phyloP scores from a whole-genome alignment of 805 yeast species.

The Komagataella ulmi region DNA sequence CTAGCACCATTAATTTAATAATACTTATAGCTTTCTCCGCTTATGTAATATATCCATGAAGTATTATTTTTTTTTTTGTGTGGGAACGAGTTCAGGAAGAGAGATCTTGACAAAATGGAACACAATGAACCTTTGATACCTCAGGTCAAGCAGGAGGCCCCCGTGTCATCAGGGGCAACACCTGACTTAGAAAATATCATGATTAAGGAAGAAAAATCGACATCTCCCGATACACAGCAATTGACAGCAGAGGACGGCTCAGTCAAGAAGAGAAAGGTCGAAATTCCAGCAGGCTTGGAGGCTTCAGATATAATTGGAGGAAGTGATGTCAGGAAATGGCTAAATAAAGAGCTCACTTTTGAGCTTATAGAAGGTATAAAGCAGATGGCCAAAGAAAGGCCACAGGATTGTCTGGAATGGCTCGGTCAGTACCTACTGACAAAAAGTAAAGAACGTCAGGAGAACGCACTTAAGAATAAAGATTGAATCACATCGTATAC shows the following conservation, averaged over 20 bases:
- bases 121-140: background rate
- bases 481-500: background rate
- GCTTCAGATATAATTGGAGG: constrained; percentile 37
- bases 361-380: constrained; percentile 30
- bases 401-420: constrained; percentile 24
- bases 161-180: background rate
- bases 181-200: background rate
- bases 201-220: background rate
- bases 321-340: constrained; percentile 32
- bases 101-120: background rate
- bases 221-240: background rate
- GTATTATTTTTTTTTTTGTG: too few relatives aligned
- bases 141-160: background rate
- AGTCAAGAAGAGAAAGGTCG: background rate
- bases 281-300: constrained; percentile 3
- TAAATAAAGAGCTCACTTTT: constrained; percentile 32
- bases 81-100: background rate
- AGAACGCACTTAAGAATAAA: background rate
- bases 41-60: background rate
- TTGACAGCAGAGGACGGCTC: background rate
- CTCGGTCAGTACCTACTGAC: constrained; percentile 26
- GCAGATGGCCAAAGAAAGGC: constrained; percentile 18
- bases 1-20: background rate
- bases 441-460: constrained; percentile 3
- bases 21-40: background rate